Conservation (phyloP, 208 protist species). For the Entamoeba moshkovskii region DNA sequence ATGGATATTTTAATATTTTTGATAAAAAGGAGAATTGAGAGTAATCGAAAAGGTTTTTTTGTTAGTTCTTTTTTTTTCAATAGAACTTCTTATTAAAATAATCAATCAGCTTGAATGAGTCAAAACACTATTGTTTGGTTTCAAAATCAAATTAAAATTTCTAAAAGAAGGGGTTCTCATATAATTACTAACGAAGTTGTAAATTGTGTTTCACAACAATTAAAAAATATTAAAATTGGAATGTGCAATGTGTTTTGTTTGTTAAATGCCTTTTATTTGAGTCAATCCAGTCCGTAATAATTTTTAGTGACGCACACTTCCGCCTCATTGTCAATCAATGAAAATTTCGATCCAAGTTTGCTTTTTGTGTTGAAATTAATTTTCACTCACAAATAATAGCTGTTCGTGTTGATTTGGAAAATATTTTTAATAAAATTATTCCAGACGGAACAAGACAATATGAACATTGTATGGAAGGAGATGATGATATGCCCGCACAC, state of each 20-base stretch:
- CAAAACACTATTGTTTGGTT: not conserved
- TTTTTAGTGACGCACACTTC: slow-evolving; percentile 25
- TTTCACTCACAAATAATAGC: not conserved
- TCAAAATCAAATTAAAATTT: not conserved
- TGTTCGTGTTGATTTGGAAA: not conserved
- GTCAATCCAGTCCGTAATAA: not conserved
- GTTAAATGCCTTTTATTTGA: not conserved
- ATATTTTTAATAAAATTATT: not conserved
- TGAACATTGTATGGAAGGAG: slow-evolving; percentile 10
- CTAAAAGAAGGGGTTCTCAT: not conserved
- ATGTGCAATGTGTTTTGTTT: not conserved
- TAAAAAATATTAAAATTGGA: not conserved
- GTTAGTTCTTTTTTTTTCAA: no score
- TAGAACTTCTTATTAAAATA: no score
- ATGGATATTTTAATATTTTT: not conserved
- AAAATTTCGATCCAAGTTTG: slow-evolving; percentile 16
- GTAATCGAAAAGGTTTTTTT: no score
- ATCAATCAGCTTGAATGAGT: no score
- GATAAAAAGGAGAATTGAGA: no score
- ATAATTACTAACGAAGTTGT: slow-evolving; percentile 9
- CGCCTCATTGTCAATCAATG: slow-evolving; percentile 23
- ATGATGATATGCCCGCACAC: slow-evolving; percentile 27
- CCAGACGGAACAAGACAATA: not conserved
- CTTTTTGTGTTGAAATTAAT: not conserved
- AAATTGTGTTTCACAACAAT: not conserved